A percentile compares a stretch with the other conserved stretches of the same genome.
phyloP scores from a whole-genome alignment of 148 eudicot species.

The Chenopodium berlandieri region DNA sequence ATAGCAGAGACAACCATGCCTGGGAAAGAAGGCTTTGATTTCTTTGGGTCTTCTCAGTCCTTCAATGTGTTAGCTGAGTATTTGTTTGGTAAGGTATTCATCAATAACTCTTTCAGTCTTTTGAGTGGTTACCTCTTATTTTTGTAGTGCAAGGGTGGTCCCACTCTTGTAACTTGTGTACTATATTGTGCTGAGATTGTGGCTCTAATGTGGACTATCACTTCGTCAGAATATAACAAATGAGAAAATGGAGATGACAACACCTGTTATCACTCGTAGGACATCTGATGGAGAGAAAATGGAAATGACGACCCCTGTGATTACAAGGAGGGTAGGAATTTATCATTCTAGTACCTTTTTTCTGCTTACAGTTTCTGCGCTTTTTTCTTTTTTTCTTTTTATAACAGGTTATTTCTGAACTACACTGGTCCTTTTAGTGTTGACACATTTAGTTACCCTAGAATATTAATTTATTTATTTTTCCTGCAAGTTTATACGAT shows the following conservation, averaged over 20 bases:
- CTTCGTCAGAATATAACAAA: constrained; percentile 55
- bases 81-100: constrained; percentile 96
- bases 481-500: not conserved
- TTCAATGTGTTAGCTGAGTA: constrained; percentile 87
- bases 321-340: constrained; percentile 56
- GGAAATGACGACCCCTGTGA: constrained; percentile 97
- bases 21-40: constrained; percentile 78
- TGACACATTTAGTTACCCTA: not conserved
- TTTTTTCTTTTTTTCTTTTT: not conserved
- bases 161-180: not conserved
- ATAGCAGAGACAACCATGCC: constrained; percentile 95
- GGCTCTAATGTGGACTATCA: constrained; percentile 17
- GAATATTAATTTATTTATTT: not conserved
- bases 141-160: no score
- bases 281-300: constrained; percentile 67
- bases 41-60: constrained; percentile 80
- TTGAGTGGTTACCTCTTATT: not conserved
- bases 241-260: constrained; percentile 96
- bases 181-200: not conserved
- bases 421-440: not conserved
- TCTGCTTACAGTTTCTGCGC: constrained; percentile 10
- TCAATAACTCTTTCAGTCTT: constrained; percentile 5
- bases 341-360: not conserved
- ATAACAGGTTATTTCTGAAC: not conserved
- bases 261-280: constrained; percentile 81